phyloP scores from a whole-genome alignment of 768 basidiomycete genomes.

The Suillus subalutaceus region DNA sequence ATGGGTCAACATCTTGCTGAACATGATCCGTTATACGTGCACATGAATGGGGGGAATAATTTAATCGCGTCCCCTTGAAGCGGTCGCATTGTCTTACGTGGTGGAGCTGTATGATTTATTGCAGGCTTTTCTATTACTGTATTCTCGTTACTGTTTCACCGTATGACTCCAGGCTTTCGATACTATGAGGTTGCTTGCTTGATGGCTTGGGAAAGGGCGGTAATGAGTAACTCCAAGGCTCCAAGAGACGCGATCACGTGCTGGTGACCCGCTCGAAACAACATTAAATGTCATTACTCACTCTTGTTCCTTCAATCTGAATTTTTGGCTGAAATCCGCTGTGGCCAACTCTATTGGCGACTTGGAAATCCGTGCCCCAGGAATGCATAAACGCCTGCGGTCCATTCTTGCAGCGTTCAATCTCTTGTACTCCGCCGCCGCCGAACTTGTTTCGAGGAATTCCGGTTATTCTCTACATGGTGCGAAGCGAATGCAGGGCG shows the following conservation, averaged over 20 bases:
- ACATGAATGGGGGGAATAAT: conserved; percentile 21
- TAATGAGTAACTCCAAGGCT: background rate
- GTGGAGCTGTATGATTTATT: conserved; percentile 20
- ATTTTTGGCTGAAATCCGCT: background rate
- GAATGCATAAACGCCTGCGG: background rate
- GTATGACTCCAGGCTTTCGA: background rate
- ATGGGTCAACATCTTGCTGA: conserved; percentile 31
- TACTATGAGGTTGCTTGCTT: background rate
- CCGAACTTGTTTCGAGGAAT: background rate
- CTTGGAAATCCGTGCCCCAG: background rate
- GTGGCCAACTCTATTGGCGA: background rate
- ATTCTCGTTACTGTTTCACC: background rate
- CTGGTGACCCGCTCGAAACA: background rate
- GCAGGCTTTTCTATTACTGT: conserved; percentile 11
- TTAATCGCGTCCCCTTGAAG: conserved; percentile 33
- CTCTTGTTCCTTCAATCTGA: background rate
- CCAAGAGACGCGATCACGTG: background rate
- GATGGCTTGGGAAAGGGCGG: background rate
- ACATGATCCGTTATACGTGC: conserved; percentile 31
- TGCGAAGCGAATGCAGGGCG: conserved; percentile 16
- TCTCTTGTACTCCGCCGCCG: background rate
- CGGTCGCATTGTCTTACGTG: conserved; percentile 8
- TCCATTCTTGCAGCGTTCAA: background rate
- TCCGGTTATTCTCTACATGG: background rate
- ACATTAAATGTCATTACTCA: background rate